Evolutionary conservation across 148 eudicot genomes (phyloP).

Genomic region (Simmondsia chinensis): DNA sequence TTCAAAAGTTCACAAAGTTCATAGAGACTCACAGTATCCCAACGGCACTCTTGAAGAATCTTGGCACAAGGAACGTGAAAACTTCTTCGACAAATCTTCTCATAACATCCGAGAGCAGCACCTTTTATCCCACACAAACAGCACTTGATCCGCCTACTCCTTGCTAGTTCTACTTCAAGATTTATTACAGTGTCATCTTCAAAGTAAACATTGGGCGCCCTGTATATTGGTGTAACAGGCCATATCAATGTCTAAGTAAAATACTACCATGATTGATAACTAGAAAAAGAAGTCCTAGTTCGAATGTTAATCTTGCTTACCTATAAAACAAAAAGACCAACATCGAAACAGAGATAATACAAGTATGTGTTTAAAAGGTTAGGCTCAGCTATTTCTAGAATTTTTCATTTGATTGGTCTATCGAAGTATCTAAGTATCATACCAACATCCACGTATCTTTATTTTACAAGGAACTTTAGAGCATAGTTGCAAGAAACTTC

Average conservation of each 20-base stretch:
- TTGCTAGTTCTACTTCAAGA: constrained; percentile 56
- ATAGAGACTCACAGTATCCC: constrained; percentile 78
- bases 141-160: constrained; percentile 83
- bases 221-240: no score
- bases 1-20: no score
- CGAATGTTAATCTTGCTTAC: no score
- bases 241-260: neutral
- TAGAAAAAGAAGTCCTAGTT: neutral
- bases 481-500: no score
- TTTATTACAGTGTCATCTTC: constrained; percentile 50
- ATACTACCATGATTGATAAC: neutral
- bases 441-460: no score
- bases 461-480: no score
- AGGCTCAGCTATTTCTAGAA: no score
- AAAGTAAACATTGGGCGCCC: constrained; percentile 95
- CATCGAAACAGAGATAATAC: no score
- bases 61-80: constrained; percentile 94
- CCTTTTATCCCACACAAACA: constrained; percentile 81
- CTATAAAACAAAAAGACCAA: no score
- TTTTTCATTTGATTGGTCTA: no score
- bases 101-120: constrained; percentile 94
- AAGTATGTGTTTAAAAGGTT: no score
- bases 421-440: no score
- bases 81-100: constrained; percentile 78
- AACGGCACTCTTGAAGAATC: constrained; percentile 57